Conservation (phyloP, 176 grass and related monocot species). For the Avena sativa region DNA sequence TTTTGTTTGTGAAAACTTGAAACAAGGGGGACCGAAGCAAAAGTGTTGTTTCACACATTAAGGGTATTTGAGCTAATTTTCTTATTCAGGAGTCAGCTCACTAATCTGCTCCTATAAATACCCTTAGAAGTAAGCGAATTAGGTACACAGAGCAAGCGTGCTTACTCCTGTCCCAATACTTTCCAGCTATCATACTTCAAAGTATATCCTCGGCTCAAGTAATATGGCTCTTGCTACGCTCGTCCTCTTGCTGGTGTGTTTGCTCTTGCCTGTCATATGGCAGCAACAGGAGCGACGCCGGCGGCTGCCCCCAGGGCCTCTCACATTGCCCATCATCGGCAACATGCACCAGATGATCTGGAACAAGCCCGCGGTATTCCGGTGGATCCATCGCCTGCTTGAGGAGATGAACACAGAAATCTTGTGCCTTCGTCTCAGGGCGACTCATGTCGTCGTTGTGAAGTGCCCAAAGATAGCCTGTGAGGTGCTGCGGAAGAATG, state of each 20-base stretch:
- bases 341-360: constrained; percentile 9
- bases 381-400: neutral
- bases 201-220: neutral
- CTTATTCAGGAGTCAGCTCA: no score
- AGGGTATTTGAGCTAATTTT: no score
- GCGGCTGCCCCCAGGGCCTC: neutral
- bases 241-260: neutral
- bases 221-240: neutral
- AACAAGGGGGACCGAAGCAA: no score
- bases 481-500: neutral
- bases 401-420: neutral
- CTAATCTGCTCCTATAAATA: neutral
- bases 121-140: no score
- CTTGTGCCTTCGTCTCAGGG: neutral
- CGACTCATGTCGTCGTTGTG: neutral
- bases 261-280: neutral
- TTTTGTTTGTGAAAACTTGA: no score
- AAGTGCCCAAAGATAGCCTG: neutral
- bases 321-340: neutral
- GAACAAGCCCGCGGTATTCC: constrained; percentile 4
- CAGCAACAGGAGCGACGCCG: neutral
- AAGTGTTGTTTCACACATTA: no score
- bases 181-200: neutral
- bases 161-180: neutral
- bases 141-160: neutral